Conservation (phyloP, 2,329 filamentous ascomycete species). For the Madurella fahalii region DNA sequence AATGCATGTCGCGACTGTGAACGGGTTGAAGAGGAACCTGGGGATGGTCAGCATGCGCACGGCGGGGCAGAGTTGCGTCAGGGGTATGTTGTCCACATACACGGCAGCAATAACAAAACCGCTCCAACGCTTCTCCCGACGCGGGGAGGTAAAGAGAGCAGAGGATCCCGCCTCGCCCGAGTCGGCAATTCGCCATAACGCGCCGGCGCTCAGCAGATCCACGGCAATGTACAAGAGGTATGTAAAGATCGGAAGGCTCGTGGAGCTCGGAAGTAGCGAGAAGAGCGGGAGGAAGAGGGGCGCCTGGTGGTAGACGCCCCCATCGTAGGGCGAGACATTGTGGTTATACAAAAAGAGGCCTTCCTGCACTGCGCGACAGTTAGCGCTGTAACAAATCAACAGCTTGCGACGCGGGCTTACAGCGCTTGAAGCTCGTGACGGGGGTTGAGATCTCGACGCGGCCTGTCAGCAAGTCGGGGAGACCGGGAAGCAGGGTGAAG, state of each 20-base stretch:
- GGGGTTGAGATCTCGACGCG: constrained; percentile 96
- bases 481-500: constrained; percentile 73
- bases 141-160: constrained; percentile 70
- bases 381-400: neutral
- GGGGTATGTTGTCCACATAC: constrained; percentile 43
- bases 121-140: constrained; percentile 70
- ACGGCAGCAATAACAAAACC: constrained; percentile 73
- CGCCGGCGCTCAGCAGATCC: constrained; percentile 78
- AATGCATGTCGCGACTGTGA: constrained; percentile 86
- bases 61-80: neutral
- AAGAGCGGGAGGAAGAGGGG: constrained; percentile 89
- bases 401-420: constrained; percentile 48
- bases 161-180: constrained; percentile 75
- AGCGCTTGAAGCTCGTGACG: constrained; percentile 95
- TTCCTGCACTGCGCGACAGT: constrained; percentile 71
- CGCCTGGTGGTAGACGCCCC: constrained; percentile 77
- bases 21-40: constrained; percentile 91
- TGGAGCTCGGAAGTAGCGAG: constrained; percentile 73
- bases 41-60: neutral
- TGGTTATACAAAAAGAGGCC: constrained; percentile 93
- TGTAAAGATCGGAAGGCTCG: constrained; percentile 65
- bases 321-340: constrained; percentile 95
- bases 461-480: constrained; percentile 80
- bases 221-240: constrained; percentile 75
- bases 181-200: constrained; percentile 73